Evolutionary conservation across 805 yeast genomes (phyloP).

Genomic region (Candida fluviatilis): DNA sequence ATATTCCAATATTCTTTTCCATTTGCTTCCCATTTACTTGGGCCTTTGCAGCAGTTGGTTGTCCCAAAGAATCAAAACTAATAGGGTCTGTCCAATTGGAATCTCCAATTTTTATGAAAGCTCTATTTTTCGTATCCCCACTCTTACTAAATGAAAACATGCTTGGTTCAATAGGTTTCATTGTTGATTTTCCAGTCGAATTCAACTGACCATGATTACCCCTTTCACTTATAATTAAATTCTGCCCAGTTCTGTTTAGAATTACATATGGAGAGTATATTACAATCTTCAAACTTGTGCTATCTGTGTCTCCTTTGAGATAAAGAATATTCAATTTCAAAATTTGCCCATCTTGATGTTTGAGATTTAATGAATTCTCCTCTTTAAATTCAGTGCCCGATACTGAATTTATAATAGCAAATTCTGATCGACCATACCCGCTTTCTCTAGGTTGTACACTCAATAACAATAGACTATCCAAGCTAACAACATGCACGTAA

Average conservation of each 20-base stretch:
- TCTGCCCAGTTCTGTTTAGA: constrained; percentile 73
- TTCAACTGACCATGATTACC: constrained; percentile 43
- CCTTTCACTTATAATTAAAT: constrained; percentile 55
- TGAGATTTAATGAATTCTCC: constrained; percentile 51
- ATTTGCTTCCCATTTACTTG: constrained; percentile 45
- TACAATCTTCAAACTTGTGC: constrained; percentile 59
- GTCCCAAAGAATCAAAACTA: constrained; percentile 89
- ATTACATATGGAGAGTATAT: constrained; percentile 85
- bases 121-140: constrained; percentile 59
- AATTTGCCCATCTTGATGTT: constrained; percentile 61
- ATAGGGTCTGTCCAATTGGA: constrained; percentile 70
- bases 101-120: constrained; percentile 59
- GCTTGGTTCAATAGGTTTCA: constrained; percentile 44
- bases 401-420: constrained; percentile 68
- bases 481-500: constrained; percentile 75
- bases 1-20: constrained; percentile 74
- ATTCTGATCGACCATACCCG: constrained; percentile 63
- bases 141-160: constrained; percentile 80
- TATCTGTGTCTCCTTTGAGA: constrained; percentile 43
- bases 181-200: constrained; percentile 39
- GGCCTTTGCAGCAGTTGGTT: constrained; percentile 51
- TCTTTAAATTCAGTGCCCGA: constrained; percentile 48
- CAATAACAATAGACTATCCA: constrained; percentile 65
- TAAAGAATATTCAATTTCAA: constrained; percentile 65
- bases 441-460: constrained; percentile 62